These are phyloP conservation scores for Apiospora malaysiana DNA, from an alignment of 2,329 filamentous ascomycete genomes.

Conservation along the genomic window DNA sequence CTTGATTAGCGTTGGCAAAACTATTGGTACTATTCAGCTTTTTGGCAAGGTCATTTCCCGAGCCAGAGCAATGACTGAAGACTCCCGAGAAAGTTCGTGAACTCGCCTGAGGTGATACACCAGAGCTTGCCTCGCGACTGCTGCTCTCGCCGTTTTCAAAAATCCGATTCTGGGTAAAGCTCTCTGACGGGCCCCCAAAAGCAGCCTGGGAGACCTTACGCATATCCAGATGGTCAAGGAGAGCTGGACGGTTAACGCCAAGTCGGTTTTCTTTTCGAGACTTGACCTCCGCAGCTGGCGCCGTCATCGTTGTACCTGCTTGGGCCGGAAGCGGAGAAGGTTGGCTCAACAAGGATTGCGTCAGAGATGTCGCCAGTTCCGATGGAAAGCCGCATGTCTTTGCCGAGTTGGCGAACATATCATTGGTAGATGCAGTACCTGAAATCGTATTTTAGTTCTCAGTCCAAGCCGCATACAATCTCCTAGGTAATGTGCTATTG, in stretches of 20 bases:
- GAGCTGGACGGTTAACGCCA: slow-evolving; percentile 32
- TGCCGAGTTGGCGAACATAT: slow-evolving; percentile 32
- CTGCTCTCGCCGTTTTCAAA: slow-evolving; percentile 16
- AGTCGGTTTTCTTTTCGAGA: slow-evolving; percentile 52
- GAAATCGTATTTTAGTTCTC: slow-evolving; percentile 13
- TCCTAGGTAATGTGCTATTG: background rate
- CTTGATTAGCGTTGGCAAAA: slow-evolving; percentile 30
- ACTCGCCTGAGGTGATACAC: slow-evolving; percentile 36
- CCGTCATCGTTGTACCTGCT: slow-evolving; percentile 33
- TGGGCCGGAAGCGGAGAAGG: slow-evolving; percentile 46
- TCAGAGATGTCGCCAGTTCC: slow-evolving; percentile 50
- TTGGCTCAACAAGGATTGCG: slow-evolving; percentile 56
- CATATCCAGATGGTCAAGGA: slow-evolving; percentile 40
- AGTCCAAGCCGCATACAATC: background rate
- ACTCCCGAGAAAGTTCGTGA: slow-evolving; percentile 38
- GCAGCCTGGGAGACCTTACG: slow-evolving; percentile 49
- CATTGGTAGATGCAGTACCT: slow-evolving; percentile 32
- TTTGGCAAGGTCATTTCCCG: slow-evolving; percentile 39
- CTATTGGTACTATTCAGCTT: slow-evolving; percentile 37
- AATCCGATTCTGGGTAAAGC: slow-evolving; percentile 32
- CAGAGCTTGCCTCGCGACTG: slow-evolving; percentile 32
- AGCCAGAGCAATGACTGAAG: slow-evolving; percentile 37
- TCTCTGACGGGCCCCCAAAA: slow-evolving; percentile 31
- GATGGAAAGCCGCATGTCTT: slow-evolving; percentile 37
- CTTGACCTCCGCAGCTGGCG: slow-evolving; percentile 45